These are phyloP conservation scores for Pholiota microspora DNA, from an alignment of 768 basidiomycete genomes.

Conservation along the genomic window DNA sequence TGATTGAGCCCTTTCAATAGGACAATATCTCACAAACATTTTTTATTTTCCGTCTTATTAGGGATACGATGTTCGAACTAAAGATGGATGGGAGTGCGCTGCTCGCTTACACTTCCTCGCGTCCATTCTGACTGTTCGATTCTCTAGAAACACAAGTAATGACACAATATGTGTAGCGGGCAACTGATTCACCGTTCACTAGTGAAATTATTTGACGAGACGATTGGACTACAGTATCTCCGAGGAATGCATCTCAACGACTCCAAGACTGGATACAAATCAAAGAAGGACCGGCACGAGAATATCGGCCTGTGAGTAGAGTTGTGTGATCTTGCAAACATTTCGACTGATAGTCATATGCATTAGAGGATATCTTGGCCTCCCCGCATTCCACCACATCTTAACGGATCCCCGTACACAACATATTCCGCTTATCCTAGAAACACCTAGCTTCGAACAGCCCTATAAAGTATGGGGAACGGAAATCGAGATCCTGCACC, in stretches of 20 bases:
- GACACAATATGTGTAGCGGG: too few species aligned
- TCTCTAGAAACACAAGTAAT: conserved; percentile 23
- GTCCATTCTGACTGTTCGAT: background rate
- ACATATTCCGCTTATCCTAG: conserved; percentile 75
- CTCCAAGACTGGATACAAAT: conserved; percentile 61
- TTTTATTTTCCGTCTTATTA: conserved; percentile 20
- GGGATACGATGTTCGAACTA: conserved; percentile 82
- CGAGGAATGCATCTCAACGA: conserved; percentile 87
- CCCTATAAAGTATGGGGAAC: conserved; percentile 63
- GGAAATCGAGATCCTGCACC: conserved; percentile 65
- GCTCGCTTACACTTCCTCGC: background rate
- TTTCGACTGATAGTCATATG: background rate
- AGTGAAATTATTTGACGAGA: conserved; percentile 67
- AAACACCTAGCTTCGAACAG: conserved; percentile 73
- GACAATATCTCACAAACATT: background rate
- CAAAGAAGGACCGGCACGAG: conserved; percentile 78
- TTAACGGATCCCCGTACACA: conserved; percentile 67
- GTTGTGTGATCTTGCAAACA: background rate
- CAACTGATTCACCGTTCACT: too few species aligned
- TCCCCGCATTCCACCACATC: conserved; percentile 62
- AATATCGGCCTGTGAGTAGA: conserved; percentile 75
- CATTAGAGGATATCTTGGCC: conserved; percentile 65
- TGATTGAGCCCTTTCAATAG: background rate
- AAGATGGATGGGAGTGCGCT: conserved; percentile 69
- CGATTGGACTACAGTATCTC: conserved; percentile 71